These are phyloP conservation scores for Penicillium sp. DNA, from an alignment of 2,329 filamentous ascomycete species.

Conservation along the genomic window DNA sequence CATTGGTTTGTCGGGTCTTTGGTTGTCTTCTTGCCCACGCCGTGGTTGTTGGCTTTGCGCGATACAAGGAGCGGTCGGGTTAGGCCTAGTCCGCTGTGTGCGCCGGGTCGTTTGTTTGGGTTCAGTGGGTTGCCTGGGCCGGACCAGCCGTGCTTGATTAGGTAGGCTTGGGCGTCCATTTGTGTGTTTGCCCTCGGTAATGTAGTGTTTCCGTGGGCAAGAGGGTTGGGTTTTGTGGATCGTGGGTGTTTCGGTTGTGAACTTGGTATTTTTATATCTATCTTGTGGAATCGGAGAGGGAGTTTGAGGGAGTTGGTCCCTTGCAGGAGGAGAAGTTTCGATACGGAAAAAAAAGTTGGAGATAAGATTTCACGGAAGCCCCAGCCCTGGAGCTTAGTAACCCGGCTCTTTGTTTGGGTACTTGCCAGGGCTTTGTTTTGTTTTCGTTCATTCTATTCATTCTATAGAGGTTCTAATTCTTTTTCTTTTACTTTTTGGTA, in stretches of 20 bases:
- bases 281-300: neutral
- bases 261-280: neutral
- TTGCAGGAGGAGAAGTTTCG: conserved; percentile 5
- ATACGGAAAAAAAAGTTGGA: conserved; percentile 4
- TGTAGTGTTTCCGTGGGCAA: neutral
- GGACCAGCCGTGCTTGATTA: conserved; percentile 80
- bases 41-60: conserved; percentile 71
- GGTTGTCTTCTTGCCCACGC: conserved; percentile 67
- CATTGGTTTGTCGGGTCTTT: conserved; percentile 66
- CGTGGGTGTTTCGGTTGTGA: no score
- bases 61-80: conserved; percentile 73
- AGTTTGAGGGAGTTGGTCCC: neutral
- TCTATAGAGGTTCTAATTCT: no score
- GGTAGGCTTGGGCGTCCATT: conserved; percentile 79
- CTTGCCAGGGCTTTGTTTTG: no score
- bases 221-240: neutral
- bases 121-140: conserved; percentile 83
- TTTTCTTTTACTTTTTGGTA: neutral
- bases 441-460: no score
- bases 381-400: no score
- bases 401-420: no score
- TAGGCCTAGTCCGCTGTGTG: conserved; percentile 63
- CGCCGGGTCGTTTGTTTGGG: conserved; percentile 43
- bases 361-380: conserved; percentile 1
- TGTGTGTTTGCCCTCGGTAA: neutral